A percentile compares a stretch with the other conserved stretches of the same genome.
Evolutionary conservation across 116 monocot genomes (phyloP).

Genomic region (Cymodocea nodosa): DNA sequence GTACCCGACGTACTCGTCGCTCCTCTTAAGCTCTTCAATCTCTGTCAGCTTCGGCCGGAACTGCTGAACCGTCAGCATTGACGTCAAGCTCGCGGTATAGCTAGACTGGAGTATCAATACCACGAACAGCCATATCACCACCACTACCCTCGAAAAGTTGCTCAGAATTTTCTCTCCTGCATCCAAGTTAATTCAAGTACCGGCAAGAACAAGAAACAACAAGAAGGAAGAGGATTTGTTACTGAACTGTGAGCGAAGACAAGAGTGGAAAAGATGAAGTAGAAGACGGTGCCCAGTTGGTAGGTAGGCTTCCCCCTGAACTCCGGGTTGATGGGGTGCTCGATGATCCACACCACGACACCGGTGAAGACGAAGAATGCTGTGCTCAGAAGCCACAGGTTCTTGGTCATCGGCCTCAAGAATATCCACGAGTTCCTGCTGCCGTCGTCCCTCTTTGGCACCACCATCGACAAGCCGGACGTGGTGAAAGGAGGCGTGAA

Average conservation of each 20-base stretch:
- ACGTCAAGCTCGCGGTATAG: constrained; percentile 56
- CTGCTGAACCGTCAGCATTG: constrained; percentile 39
- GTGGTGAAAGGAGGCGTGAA: constrained; percentile 48
- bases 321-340: constrained; percentile 35
- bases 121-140: constrained; percentile 53
- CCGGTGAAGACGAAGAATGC: constrained; percentile 47
- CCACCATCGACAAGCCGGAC: constrained; percentile 47
- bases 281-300: constrained; percentile 41
- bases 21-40: constrained; percentile 20
- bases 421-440: constrained; percentile 37
- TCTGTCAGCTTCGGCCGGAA: constrained; percentile 26
- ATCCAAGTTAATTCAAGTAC: too few species aligned
- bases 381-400: constrained; percentile 32
- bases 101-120: constrained; percentile 41
- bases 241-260: constrained; percentile 49
- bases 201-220: too few species aligned
- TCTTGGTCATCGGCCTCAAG: constrained; percentile 27
- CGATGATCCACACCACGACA: constrained; percentile 38
- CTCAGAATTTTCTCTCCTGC: constrained; percentile 22
- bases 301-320: constrained; percentile 26
- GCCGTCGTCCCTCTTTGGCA: constrained; percentile 11
- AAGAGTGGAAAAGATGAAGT: constrained; percentile 56
- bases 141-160: constrained; percentile 31
- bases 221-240: too few species aligned
- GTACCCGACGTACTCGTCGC: constrained; percentile 30